Base-by-base conservation (phyloP, 805 yeast genomes). In the Brettanomyces custersianus region DNA sequence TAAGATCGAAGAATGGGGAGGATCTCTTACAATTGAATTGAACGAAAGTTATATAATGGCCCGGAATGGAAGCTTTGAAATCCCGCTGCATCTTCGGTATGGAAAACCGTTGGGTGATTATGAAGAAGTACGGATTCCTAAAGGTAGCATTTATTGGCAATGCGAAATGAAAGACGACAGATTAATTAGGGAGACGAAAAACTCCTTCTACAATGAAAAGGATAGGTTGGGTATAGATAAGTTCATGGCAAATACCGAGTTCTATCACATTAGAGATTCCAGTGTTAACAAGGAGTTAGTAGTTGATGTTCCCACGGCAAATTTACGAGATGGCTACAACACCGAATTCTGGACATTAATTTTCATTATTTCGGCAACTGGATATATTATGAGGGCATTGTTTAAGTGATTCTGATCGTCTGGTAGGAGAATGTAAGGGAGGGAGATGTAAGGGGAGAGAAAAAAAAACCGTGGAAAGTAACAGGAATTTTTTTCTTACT, bases 31-130 rank as follows among this genome's bases (percentile, higher is more conserved):
- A 15, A 20, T 55, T 4, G 36, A 32, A 7, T 16, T 58, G 29
- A 44, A 49, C 15, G 43, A 39, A 4, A 26, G 42, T 1, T 21
- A 42, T 19, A 39, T 47, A 13, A 8, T 34, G 11, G 26, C 35
- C 20, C 48, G 44, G 9, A 31, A 25, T 5, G 17, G 15, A 5
- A 18, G 8, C 25, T 50, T 57, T 34, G 51, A 51, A 28, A n/a
- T 57, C 10, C 62, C 62, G 2, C 35, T 57, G 33, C 63, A 57
- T 45, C 34, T 52, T 25, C 40, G 63, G 20, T 57, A 57, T 28
- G 53, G 50, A 1, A 40, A 37, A 16, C 62, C 62, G 3, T 19
- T 35, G 3, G 47, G 46, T 3, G 37, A 24, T 3, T 20, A 20
- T n/a, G 26, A 23, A 12, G 15, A 20, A 4, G 31, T 43, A 6